Base-by-base conservation (phyloP, 306 rosid genomes). In the Geum urbanum region DNA sequence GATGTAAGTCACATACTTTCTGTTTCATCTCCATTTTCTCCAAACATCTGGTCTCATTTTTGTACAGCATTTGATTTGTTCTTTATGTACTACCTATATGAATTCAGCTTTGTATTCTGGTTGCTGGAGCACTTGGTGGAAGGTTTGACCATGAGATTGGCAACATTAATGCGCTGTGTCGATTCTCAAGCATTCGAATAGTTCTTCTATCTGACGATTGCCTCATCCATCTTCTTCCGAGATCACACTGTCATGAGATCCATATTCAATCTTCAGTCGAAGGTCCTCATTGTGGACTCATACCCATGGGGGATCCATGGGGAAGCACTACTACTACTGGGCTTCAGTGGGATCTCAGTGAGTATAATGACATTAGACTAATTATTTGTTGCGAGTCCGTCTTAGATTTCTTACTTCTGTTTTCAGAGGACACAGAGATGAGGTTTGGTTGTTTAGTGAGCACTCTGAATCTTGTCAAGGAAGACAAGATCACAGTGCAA, bases 141-240 rank as follows among this genome's bases (percentile, higher is more conserved):
- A 80, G 99, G 78, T 94, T 94, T 77, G 99, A 94, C 79, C 99
- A 94, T 13, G 96, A 91, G 83, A 86, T 94, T 18, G 99, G 97
- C 72, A 94, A 94, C 80, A 77, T 94, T 66, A 94, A 94, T 53
- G 91, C 88, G 49, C 69, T 91, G 16, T 91, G 86, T 67, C 85
- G 80, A 44, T 94, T 91, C 83, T 80, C 96, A 57, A 58, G 73
- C 69, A 69, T 82, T 8, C 82, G 95, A 13, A 83, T 91, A 68
- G 75, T 89, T 66, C 97, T 94, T 80, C 73, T 94, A 37, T 91
- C 97, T 4, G 96, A 94, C 4, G 92, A 94, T 77, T 88, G 95
- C 76, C 87, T 88, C 75, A 79, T 94, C 77, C 82, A 87, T 60
- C 97, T 91, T 83, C 95, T 94, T 75, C 96, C 97, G 19, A 86